Conservation (phyloP, 768 basidiomycete genomes). For the Pulveroboletus frians region DNA sequence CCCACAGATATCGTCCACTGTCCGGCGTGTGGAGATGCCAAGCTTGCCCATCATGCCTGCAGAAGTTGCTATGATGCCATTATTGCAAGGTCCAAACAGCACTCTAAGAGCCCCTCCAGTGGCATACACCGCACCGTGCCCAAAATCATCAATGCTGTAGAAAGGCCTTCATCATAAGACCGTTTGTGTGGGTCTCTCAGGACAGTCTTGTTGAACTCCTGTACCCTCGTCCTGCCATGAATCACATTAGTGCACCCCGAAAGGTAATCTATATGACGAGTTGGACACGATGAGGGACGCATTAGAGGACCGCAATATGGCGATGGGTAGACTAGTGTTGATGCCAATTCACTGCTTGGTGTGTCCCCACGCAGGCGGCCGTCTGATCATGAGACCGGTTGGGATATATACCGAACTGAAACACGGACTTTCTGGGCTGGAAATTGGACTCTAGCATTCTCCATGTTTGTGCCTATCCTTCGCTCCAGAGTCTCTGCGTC, state of each 20-base stretch:
- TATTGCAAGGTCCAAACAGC: constrained; percentile 20
- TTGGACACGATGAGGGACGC: background rate
- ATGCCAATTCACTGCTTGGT: background rate
- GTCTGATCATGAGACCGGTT: constrained; percentile 1
- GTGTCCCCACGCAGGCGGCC: background rate
- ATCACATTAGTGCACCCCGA: background rate
- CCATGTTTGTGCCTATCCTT: constrained; percentile 17
- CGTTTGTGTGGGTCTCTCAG: background rate
- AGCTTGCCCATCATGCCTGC: constrained; percentile 87
- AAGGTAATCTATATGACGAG: background rate
- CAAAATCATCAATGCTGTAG: background rate
- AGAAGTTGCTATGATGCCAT: constrained; percentile 59
- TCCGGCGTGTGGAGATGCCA: constrained; percentile 82
- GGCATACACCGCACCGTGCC: background rate
- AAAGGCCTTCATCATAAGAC: constrained; percentile 1
- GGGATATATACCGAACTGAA: too few species aligned
- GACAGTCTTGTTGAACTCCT: background rate
- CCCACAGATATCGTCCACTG: constrained; percentile 80
- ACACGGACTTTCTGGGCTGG: background rate
- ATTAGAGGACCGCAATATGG: background rate
- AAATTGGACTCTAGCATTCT: constrained; percentile 4
- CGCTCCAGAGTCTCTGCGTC: constrained; percentile 9
- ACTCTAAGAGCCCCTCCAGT: constrained; percentile 9
- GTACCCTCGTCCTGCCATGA: background rate
- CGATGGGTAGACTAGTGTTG: background rate